Conservation (phyloP, 2,329 filamentous ascomycete species). For the Aspergillus ochraceoroseus region DNA sequence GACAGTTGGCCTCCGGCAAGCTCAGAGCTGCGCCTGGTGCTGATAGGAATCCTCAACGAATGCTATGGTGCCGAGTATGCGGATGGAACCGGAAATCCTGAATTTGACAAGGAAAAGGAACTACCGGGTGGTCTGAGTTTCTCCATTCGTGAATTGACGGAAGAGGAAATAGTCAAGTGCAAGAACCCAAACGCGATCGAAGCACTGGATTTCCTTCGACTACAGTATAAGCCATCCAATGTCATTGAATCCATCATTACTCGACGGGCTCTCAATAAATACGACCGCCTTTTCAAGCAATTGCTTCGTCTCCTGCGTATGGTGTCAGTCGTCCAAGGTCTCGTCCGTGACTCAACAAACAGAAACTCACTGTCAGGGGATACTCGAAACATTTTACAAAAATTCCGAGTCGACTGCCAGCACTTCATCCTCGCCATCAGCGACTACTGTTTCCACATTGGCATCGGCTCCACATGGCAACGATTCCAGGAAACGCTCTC, state of each 20-base stretch:
- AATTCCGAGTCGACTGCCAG: conserved; percentile 70
- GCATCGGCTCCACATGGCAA: conserved; percentile 68
- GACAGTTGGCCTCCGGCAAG: conserved; percentile 89
- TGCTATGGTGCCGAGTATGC: conserved; percentile 51
- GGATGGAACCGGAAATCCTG: conserved; percentile 20
- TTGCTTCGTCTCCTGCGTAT: conserved; percentile 73
- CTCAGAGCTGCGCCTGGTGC: conserved; percentile 80
- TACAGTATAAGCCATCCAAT: conserved; percentile 74
- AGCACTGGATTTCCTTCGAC: conserved; percentile 84
- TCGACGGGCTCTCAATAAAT: conserved; percentile 64
- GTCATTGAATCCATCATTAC: conserved; percentile 72
- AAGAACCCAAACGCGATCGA: conserved; percentile 77
- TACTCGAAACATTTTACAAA: conserved; percentile 46
- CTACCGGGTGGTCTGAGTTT: conserved; percentile 73
- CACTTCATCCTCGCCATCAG: conserved; percentile 71
- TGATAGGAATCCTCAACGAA: conserved; percentile 80
- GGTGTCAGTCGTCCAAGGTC: conserved; percentile 65
- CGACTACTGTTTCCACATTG: conserved; percentile 74
- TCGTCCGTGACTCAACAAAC: conserved; percentile 55
- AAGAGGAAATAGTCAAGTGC: conserved; percentile 74
- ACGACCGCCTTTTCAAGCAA: conserved; percentile 78
- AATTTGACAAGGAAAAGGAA: conserved; percentile 28
- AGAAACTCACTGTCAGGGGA: conserved; percentile 32
- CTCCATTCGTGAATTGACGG: conserved; percentile 71
- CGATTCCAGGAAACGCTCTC: conserved; percentile 63